Evolutionary conservation across 2,329 filamentous ascomycete genomes (phyloP).

Genomic region (Colletotrichum sp.): DNA sequence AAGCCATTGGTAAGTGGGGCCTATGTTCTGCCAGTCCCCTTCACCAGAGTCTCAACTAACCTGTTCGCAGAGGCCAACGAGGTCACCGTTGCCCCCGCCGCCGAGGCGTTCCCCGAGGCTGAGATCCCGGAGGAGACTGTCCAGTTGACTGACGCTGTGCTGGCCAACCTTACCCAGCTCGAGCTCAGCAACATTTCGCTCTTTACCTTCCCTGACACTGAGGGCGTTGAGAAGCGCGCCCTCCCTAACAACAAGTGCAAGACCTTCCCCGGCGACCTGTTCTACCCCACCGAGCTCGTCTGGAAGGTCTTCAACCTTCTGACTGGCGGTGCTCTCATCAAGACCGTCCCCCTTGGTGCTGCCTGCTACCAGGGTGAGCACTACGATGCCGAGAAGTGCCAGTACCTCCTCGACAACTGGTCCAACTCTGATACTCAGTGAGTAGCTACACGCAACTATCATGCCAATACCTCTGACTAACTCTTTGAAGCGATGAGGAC

Average conservation of each 20-base stretch:
- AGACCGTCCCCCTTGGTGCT: slow-evolving; percentile 36
- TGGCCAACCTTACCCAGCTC: slow-evolving; percentile 33
- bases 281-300: slow-evolving; percentile 28
- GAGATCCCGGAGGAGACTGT: slow-evolving; percentile 25
- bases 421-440: slow-evolving; percentile 26
- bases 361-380: slow-evolving; percentile 32
- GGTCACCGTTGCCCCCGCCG: slow-evolving; percentile 26
- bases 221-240: slow-evolving; percentile 22
- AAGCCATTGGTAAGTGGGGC: slow-evolving; percentile 24
- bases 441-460: not conserved
- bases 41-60: not conserved
- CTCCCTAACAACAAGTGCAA: slow-evolving; percentile 33
- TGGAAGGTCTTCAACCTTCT: slow-evolving; percentile 40
- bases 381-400: slow-evolving; percentile 32
- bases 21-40: not conserved
- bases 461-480: not conserved
- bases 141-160: slow-evolving; percentile 37
- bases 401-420: slow-evolving; percentile 31
- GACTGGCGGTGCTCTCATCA: slow-evolving; percentile 33
- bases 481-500: slow-evolving; percentile 33
- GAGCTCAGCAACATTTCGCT: slow-evolving; percentile 33
- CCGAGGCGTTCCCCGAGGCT: slow-evolving; percentile 3
- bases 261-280: slow-evolving; percentile 31
- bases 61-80: slow-evolving; percentile 8
- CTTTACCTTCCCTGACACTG: slow-evolving; percentile 33